Conservation (phyloP, 2,329 filamentous ascomycete genomes). For the Arthrobotrys entomopaga region DNA sequence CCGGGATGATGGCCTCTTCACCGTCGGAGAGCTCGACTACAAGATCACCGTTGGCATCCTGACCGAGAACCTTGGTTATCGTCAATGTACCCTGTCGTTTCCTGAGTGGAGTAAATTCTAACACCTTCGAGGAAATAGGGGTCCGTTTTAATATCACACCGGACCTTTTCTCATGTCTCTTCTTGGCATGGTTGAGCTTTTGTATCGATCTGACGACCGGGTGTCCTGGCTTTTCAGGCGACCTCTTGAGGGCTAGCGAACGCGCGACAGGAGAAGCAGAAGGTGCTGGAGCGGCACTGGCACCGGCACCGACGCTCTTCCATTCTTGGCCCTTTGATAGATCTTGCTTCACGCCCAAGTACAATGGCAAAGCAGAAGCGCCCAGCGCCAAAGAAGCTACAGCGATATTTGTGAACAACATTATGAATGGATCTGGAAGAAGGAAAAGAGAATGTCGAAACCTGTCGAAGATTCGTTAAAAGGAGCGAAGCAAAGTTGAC, state of each 20-base stretch:
- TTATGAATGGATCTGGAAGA: neutral
- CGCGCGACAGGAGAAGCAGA: neutral
- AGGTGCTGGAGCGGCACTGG: too few species aligned
- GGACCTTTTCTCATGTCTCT: conserved; percentile 10
- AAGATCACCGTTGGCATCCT: conserved; percentile 14
- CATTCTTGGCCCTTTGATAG: conserved; percentile 13
- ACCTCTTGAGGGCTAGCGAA: conserved; percentile 15
- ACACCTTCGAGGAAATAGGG: conserved; percentile 7
- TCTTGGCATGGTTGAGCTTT: conserved; percentile 14
- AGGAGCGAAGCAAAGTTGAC: conserved; percentile 6
- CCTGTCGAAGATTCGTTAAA: conserved; percentile 4
- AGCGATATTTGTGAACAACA: conserved; percentile 23
- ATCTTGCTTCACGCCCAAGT: conserved; percentile 7
- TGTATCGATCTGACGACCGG: conserved; percentile 9
- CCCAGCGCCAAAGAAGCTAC: conserved; percentile 11
- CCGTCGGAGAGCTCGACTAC: conserved; percentile 12
- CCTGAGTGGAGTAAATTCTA: conserved; percentile 5
- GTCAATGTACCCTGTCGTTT: neutral
- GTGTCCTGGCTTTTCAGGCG: conserved; percentile 3
- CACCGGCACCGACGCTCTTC: neutral
- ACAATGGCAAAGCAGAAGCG: conserved; percentile 17
- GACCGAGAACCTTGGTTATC: conserved; percentile 5
- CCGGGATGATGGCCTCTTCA: conserved; percentile 16
- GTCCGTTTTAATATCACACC: conserved; percentile 11
- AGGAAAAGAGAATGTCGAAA: neutral